phyloP scores from a whole-genome alignment of 106 monocot species.

The Dioscorea dumetorum region DNA sequence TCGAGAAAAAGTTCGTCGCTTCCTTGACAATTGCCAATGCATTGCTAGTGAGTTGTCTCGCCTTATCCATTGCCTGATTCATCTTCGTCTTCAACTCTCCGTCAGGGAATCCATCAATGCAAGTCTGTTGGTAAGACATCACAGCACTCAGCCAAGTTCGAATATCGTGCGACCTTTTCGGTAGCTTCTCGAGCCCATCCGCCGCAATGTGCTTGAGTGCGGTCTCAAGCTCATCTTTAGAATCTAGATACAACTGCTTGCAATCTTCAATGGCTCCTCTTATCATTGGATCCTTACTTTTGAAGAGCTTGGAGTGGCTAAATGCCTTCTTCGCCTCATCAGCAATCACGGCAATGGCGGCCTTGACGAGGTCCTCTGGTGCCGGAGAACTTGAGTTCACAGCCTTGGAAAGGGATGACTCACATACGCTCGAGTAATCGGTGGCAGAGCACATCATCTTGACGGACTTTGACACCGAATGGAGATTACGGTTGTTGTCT shows the following conservation, averaged over 20 bases:
- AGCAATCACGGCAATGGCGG: slow-evolving; percentile 40
- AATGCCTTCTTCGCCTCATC: slow-evolving; percentile 37
- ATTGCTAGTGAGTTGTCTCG: slow-evolving; percentile 70
- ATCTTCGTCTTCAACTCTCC: slow-evolving; percentile 65
- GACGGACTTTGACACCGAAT: slow-evolving; percentile 15
- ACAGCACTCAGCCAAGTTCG: slow-evolving; percentile 82
- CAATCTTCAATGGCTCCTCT: slow-evolving; percentile 53
- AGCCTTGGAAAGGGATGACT: slow-evolving; percentile 22
- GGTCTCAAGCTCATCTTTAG: slow-evolving; percentile 37
- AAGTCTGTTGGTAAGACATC: slow-evolving; percentile 67
- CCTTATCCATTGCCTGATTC: slow-evolving; percentile 37
- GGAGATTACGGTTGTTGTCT: not conserved
- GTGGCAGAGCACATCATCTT: slow-evolving; percentile 26
- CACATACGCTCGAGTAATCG: slow-evolving; percentile 22
- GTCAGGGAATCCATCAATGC: slow-evolving; percentile 78
- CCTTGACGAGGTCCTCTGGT: slow-evolving; percentile 55
- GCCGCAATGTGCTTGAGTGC: slow-evolving; percentile 31
- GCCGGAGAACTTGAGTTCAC: slow-evolving; percentile 7
- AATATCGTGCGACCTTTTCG: slow-evolving; percentile 30
- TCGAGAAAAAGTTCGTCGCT: slow-evolving; percentile 22
- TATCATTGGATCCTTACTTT: slow-evolving; percentile 38
- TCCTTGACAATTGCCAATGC: slow-evolving; percentile 56
- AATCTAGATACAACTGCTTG: slow-evolving; percentile 30
- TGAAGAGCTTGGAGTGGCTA: slow-evolving; percentile 13
- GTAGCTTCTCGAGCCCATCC: slow-evolving; percentile 20